Conservation (phyloP, 768 basidiomycete genomes). For the Amanita molliuscula region DNA sequence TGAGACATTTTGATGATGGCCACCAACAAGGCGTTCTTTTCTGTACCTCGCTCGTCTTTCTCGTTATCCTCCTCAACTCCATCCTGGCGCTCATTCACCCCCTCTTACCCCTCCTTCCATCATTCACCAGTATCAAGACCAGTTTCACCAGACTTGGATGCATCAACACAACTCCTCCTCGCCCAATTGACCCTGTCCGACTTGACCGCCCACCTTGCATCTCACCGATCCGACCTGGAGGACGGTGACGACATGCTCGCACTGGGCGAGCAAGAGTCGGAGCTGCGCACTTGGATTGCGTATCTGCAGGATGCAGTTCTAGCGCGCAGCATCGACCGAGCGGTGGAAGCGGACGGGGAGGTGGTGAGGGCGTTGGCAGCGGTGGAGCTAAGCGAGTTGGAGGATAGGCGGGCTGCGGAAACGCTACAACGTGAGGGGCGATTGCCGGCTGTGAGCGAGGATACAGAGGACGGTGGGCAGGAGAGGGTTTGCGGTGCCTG, state of each 20-base stretch:
- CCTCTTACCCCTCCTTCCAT: background rate
- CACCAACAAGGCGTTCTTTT: too few species aligned
- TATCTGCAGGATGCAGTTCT: background rate
- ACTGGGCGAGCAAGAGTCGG: background rate
- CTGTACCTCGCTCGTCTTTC: too few species aligned
- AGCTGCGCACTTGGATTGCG: background rate
- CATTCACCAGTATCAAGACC: background rate
- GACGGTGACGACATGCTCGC: background rate
- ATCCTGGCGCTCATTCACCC: background rate
- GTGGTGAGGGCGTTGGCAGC: background rate
- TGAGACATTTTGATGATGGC: too few species aligned
- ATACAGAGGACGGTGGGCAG: background rate
- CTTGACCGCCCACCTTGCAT: background rate
- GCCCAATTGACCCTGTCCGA: conserved; percentile 1
- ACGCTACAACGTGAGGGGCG: background rate
- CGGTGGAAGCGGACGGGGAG: background rate
- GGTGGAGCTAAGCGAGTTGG: background rate
- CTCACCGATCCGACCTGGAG: background rate
- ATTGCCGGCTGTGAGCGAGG: background rate
- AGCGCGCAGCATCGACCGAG: conserved; percentile 2
- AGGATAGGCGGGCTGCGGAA: conserved; percentile 3
- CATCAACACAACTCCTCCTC: background rate
- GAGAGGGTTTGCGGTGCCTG: background rate
- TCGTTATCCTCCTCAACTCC: too few species aligned
- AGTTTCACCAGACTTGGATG: background rate